Base-by-base conservation (phyloP, 1,284 basidiomycete species). In the Apiotrichum porosum region DNA sequence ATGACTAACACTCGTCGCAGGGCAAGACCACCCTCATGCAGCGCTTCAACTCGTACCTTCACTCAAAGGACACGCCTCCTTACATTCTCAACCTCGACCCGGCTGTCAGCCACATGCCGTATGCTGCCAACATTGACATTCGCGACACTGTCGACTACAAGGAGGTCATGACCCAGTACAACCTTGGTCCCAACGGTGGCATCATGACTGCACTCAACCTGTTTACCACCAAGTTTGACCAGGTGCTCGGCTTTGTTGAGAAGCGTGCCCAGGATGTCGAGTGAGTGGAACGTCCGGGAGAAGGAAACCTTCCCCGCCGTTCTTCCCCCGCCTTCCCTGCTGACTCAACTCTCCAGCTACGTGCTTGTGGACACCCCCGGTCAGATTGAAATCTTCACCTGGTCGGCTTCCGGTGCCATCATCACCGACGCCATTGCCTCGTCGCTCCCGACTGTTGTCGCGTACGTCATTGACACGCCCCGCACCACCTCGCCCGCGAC, bases 101-200 rank as follows among this genome's bases (percentile, higher is more conserved):
- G 2, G 95, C 95, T 0, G 94, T 98, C 1, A 80, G 84, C 9
- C 84, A 85, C 50, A 79, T 93, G 35, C 89, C 90, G 3, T 99
- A 93, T 69, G 86, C 92, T 51, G 83, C 94, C 23, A 97, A 98
- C 67, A 97, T 98, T 54, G 95, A 99, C 71, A 97, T 99, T 47
- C 78, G 95, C 49, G 95, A 99, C 71, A 98, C 95, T 10, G 84
- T 99, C 42, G 88, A 97, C 72, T 99, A 98, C 73, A 82, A 86
- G 57, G 86, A 97, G 73, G 93, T 99, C 62, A 99, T 99, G 95
- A 92, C 97, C 80, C 92, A 97, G 89, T 98, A 98, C 77, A 95
- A 97, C 69, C 79, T 99, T 44, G 95, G 95, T 4, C 94, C 95
- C 0, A 98, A 98, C 71, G 95, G 95, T 24, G 95, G 91, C 15